Conservation (phyloP, 2,329 filamentous ascomycete species). For the Ophiostoma australiae region DNA sequence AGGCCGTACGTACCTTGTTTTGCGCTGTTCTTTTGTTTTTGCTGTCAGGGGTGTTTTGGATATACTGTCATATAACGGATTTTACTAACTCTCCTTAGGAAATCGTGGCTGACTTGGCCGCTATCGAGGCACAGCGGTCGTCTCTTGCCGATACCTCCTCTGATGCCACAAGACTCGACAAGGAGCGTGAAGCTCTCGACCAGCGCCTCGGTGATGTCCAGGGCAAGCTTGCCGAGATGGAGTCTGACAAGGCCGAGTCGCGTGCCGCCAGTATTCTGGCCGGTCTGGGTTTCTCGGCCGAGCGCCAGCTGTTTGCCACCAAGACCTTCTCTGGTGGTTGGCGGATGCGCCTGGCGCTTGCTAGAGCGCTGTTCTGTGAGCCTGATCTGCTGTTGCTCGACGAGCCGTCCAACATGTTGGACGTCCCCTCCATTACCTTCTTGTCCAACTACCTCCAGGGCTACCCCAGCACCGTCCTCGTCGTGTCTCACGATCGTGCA, state of each 20-base stretch:
- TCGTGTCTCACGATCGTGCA: constrained; percentile 97
- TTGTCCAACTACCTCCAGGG: constrained; percentile 88
- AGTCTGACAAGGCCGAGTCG: constrained; percentile 96
- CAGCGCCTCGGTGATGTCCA: constrained; percentile 88
- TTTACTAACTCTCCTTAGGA: constrained; percentile 44
- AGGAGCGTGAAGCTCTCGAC: constrained; percentile 84
- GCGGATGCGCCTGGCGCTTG: constrained; percentile 95
- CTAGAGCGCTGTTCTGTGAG: constrained; percentile 94
- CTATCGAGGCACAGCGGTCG: constrained; percentile 71
- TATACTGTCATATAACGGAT: neutral
- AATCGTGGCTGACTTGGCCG: constrained; percentile 69
- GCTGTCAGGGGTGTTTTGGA: too few relatives aligned
- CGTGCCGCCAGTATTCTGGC: constrained; percentile 93
- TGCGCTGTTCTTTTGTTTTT: neutral
- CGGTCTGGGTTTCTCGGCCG: constrained; percentile 91
- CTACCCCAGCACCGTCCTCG: constrained; percentile 91
- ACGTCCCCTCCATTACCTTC: constrained; percentile 99
- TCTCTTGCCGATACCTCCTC: constrained; percentile 85
- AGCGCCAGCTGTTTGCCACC: constrained; percentile 86
- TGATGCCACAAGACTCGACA: constrained; percentile 79
- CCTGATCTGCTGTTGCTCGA: constrained; percentile 93
- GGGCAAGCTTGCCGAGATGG: constrained; percentile 91
- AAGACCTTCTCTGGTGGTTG: constrained; percentile 99
- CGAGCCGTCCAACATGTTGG: constrained; percentile 99
- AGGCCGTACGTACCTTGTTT: constrained; percentile 56